Base-by-base conservation (phyloP, 1,284 basidiomycete genomes). In the Phylloboletellus chloephorus region DNA sequence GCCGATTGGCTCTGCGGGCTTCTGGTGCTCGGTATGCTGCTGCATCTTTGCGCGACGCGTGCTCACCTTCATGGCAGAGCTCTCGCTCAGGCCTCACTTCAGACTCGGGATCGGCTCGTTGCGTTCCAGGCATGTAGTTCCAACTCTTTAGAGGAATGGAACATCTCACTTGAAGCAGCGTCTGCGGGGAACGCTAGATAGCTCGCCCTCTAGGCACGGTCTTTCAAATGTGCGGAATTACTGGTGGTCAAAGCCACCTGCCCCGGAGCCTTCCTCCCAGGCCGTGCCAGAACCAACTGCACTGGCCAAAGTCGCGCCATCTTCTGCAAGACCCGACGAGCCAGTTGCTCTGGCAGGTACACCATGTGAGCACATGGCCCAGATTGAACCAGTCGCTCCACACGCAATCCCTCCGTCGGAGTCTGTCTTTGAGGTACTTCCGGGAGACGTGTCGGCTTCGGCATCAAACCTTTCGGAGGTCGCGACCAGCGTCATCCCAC, bases 401-500 rank as follows among this genome's bases (percentile, higher is more conserved):
- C 13, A 39, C 15, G 7, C 23, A 5, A 17, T 21, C 19, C 21
- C 41, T 30, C 3, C 44, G 2, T 30, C 55, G 11, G 46, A 37
- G 5, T 2, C 44, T 20, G 9, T 40, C 5, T 23, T 47, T 24
- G 20, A 39, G 3, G 20, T 38, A 8, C 31, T 43, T 2, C 52
- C 52, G 3, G 2, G 11, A 5, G 52, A 48, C 25, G 28, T 31
- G 40, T 45, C 47, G 3, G 35, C 37, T 9, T 34, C 40, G 2
- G 32, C 28, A 10, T 44, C 51, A 21, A 44, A 46, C 21, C 13
- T 61, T 2, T 41, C 64, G 15, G 56, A 57, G 5, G 15, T 64
- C 4, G 54, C 54, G 15, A 36, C 46, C 31, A 64, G 63, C 29
- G 46, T 60, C 34, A 51, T 68, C 28, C 52, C 68, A 16, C 72